Evolutionary conservation across 2,329 filamentous ascomycete species (phyloP), one percentile per base, ranked within the genome.

Genomic region (Fusarium humuli): DNA sequence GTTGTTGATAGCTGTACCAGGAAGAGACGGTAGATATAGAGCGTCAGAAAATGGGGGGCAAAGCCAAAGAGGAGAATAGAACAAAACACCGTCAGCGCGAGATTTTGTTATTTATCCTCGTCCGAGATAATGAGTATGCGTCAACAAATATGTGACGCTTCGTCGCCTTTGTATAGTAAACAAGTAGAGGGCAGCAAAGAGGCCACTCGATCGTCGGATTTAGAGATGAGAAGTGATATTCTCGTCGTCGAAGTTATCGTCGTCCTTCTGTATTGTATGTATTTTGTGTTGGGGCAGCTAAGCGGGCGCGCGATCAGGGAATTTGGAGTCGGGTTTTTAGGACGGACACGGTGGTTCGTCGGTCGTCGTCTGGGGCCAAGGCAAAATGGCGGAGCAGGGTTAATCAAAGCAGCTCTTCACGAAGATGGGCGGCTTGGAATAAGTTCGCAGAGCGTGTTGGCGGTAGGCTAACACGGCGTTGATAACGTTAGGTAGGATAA

Each of bases 1-100:
- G 64, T 65, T 71, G 68, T 71, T 71, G 73, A 70, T 75, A 70
- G 59, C 72, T 69, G 65, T 69, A 71, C 71, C 73, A 74, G 67
- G 57, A 47, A 61, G 68, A 73, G 69, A 67, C 41, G 71, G 65
- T 63, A 66, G 73, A 70, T 61, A 73, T 66, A 72, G 70, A 65
- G 71, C 73, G 73, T 74, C 68, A 72, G 71, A 67, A 54, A 57
- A 65, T 63, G 65, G 63, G 68, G 53, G 61, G 65, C 54, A 57
- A 52, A 67, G 65, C 64, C 56, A 48, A 61, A 63, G 48, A 69
- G 52, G 65, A 63, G 57, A 57, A 52, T 52, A 27, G 58, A 52
- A 57, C 61, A 57, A 67, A 72, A 67, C 61, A 71, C 61, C 65
- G 73, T 75, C 73, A 75, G 73, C 69, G 61, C 62, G 69, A 68